These are phyloP conservation scores for Vararia minispora DNA, from an alignment of 768 basidiomycete genomes.

Conservation along the genomic window DNA sequence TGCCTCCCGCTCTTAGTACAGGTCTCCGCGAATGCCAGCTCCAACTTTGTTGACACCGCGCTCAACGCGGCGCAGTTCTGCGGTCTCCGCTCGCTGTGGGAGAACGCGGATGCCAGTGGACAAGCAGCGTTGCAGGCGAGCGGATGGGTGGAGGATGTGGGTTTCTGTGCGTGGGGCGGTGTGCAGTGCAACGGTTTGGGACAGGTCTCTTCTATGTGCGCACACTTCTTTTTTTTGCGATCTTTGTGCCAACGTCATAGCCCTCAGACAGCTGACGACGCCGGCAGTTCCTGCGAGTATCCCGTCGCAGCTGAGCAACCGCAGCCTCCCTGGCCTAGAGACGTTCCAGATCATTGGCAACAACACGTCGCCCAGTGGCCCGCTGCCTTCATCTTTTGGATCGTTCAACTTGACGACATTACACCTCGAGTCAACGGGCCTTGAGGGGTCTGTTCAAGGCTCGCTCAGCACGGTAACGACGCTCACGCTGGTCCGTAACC, in stretches of 20 bases:
- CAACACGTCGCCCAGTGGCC: conserved; percentile 30
- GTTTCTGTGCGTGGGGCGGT: conserved; percentile 37
- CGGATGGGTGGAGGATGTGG: conserved; percentile 33
- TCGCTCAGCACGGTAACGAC: conserved; percentile 24
- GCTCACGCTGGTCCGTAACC: conserved; percentile 29
- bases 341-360: conserved; percentile 30
- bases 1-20: conserved; percentile 31
- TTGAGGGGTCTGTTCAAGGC: conserved; percentile 25
- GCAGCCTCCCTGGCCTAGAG: conserved; percentile 27
- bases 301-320: conserved; percentile 28
- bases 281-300: conserved; percentile 36
- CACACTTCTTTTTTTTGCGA: not conserved
- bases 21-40: conserved; percentile 20
- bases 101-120: conserved; percentile 24
- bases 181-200: conserved; percentile 32
- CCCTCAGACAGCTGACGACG: conserved; percentile 27
- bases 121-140: conserved; percentile 29
- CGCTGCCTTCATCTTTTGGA: conserved; percentile 27
- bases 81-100: conserved; percentile 32
- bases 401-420: conserved; percentile 28
- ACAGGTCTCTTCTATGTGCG: conserved; percentile 30
- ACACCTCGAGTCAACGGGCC: conserved; percentile 29
- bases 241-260: not conserved
- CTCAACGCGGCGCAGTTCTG: conserved; percentile 36
- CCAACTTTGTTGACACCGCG: conserved; percentile 22